Evolutionary conservation across 1,284 basidiomycete genomes (phyloP), one percentile per base, ranked within the genome.

Genomic region (Naganishia albida): DNA sequence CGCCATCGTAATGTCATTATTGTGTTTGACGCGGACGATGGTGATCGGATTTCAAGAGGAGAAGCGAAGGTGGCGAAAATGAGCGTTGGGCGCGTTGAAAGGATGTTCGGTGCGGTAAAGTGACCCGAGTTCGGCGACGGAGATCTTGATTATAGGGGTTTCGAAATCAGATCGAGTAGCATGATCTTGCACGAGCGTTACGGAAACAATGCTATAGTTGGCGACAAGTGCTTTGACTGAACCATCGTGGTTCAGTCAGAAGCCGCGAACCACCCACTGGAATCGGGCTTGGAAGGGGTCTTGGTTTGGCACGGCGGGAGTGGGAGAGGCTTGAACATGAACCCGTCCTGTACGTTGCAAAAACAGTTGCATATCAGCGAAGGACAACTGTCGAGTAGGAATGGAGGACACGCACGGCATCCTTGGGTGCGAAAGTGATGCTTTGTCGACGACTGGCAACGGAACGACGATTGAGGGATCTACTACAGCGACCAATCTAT

Each of bases 251-350:
- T 38, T 60, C 34, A 50, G 18, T 26, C 13, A 2, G 44, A 42
- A n/a, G 44, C 25, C 57, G 49, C 39, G n/a, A 46, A 50, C 57
- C 46, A 60, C 1, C 13, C 57, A 50, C 57, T 50, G 6, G 57
- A 13, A 40, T 16, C n/a, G 7, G 12, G 30, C 20, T 8, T 18
- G n/a, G 25, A 40, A 7, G 18, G 10, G 20, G 23, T 38, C 28
- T 46, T 25, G 3, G 57, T n/a, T 26, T 15, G 20, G 30, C 7
- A 10, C 7, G 46, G 57, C 20, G 12, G 16, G 2, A 34, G 48
- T 18, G 57, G 57, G 18, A 60, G 34, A 39, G 46, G 57, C 38
- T 50, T 60, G 46, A n/a, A 39, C 20, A 60, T 60, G 16, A 39
- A 60, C 12, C 46, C 46, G 20, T 60, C 15, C 57, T 60, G 49